phyloP scores from a whole-genome alignment of 139 green algal species.

The Chlorella sp. region DNA sequence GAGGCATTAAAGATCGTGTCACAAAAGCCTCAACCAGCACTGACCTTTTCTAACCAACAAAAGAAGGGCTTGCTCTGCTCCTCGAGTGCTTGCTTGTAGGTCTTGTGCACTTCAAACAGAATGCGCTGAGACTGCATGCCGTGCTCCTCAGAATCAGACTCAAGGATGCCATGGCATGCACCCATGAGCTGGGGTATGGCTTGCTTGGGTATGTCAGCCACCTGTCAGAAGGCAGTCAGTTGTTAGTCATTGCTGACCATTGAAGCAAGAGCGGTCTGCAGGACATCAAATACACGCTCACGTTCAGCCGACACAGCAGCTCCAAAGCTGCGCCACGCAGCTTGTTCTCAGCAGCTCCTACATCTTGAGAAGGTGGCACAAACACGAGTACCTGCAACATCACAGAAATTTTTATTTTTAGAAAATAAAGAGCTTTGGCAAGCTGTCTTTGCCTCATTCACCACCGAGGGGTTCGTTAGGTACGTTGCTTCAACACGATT shows the following conservation, averaged over 20 bases:
- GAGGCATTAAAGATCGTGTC: too few relatives aligned
- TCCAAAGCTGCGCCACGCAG: neutral
- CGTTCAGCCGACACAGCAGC: neutral
- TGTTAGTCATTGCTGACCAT: too few relatives aligned
- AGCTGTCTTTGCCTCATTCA: too few relatives aligned
- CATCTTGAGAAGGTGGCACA: neutral
- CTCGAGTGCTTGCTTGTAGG: slow-evolving; percentile 67
- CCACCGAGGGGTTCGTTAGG: too few relatives aligned
- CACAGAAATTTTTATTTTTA: too few relatives aligned
- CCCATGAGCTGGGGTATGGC: neutral
- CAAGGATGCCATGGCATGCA: slow-evolving; percentile 54
- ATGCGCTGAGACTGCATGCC: slow-evolving; percentile 80
- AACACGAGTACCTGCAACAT: neutral
- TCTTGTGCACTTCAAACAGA: slow-evolving; percentile 93
- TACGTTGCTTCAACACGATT: too few relatives aligned
- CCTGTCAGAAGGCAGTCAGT: neutral
- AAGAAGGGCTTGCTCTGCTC: slow-evolving; percentile 79
- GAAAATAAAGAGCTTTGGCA: too few relatives aligned
- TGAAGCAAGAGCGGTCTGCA: too few relatives aligned
- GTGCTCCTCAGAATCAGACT: slow-evolving; percentile 93
- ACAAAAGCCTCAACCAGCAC: too few relatives aligned
- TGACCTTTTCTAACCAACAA: slow-evolving; percentile 71
- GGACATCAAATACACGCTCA: too few relatives aligned
- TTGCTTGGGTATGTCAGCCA: neutral
- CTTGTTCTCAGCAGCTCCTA: neutral